Percentiles rank a stretch among this genome's conserved stretches.
Conservation (phyloP, 345 rosid genomes). For the Anastatica hierochuntica region DNA sequence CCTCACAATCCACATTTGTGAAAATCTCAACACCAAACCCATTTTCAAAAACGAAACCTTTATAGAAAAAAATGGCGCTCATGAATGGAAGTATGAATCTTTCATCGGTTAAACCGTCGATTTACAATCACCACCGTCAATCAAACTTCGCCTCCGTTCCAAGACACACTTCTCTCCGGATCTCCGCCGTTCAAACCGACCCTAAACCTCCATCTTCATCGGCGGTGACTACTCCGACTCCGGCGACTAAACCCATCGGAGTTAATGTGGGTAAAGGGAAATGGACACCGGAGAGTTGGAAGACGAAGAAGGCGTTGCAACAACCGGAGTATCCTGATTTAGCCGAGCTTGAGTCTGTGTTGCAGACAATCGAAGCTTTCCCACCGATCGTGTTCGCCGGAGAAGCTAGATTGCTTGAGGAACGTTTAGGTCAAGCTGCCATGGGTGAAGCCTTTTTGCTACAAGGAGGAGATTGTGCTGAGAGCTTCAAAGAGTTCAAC, state of each 20-base stretch:
- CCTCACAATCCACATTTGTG: neutral
- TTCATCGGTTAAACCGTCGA: neutral
- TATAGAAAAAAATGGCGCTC: slow-evolving; percentile 14
- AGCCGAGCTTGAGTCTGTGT: slow-evolving; percentile 37
- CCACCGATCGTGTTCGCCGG: slow-evolving; percentile 67
- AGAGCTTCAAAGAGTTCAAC: slow-evolving; percentile 66
- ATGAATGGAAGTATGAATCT: slow-evolving; percentile 26
- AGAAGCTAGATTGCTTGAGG: slow-evolving; percentile 51
- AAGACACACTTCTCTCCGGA: slow-evolving; percentile 16
- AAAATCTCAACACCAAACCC: neutral
- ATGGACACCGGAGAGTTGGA: slow-evolving; percentile 54
- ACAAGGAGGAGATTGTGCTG: slow-evolving; percentile 73
- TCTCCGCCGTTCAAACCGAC: slow-evolving; percentile 29
- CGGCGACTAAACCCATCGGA: neutral
- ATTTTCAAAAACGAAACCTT: neutral
- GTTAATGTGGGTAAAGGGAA: slow-evolving; percentile 21
- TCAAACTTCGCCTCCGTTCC: slow-evolving; percentile 11
- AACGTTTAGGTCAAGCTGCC: slow-evolving; percentile 51
- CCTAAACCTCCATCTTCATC: slow-evolving; percentile 23
- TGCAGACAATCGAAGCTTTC: slow-evolving; percentile 38
- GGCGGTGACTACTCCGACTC: too few relatives aligned
- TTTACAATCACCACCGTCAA: slow-evolving; percentile 21
- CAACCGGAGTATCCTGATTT: slow-evolving; percentile 51
- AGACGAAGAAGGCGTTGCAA: slow-evolving; percentile 43
- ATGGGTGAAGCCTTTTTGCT: slow-evolving; percentile 60